These are phyloP conservation scores for Candida ovalis DNA, from an alignment of 805 yeast genomes.

Conservation along the genomic window DNA sequence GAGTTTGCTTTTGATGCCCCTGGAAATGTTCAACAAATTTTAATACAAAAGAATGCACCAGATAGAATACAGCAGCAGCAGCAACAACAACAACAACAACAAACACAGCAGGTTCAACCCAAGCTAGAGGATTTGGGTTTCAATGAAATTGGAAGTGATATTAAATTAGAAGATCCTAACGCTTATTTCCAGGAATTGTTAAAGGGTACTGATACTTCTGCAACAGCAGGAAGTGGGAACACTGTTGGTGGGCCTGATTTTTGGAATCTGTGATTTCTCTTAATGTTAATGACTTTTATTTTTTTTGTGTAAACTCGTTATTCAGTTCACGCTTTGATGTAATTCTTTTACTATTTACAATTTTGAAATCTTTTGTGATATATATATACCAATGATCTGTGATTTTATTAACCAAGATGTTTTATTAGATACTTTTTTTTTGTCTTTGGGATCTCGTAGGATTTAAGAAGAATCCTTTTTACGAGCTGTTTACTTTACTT, in stretches of 20 bases:
- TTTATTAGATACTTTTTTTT: neutral
- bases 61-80: conserved; percentile 1
- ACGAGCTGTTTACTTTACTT: no score
- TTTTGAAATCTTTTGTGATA: neutral
- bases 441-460: neutral
- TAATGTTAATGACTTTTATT: neutral
- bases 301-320: neutral
- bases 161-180: conserved; percentile 13
- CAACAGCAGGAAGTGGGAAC: neutral
- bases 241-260: neutral
- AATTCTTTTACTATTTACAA: neutral
- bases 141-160: neutral
- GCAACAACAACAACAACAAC: conserved; percentile 3
- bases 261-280: conserved; percentile 2
- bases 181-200: conserved; percentile 14
- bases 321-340: neutral
- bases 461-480: neutral
- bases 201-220: conserved; percentile 3
- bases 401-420: neutral
- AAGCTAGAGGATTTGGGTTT: conserved; percentile 10
- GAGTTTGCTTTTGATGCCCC: conserved; percentile 15
- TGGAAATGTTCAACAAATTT: neutral
- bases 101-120: conserved; percentile 1
- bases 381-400: neutral
- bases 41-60: neutral